Percentiles rank a stretch among this genome's conserved stretches.
Evolutionary conservation across 768 basidiomycete species (phyloP).

Genomic region (Lentinula sp.): DNA sequence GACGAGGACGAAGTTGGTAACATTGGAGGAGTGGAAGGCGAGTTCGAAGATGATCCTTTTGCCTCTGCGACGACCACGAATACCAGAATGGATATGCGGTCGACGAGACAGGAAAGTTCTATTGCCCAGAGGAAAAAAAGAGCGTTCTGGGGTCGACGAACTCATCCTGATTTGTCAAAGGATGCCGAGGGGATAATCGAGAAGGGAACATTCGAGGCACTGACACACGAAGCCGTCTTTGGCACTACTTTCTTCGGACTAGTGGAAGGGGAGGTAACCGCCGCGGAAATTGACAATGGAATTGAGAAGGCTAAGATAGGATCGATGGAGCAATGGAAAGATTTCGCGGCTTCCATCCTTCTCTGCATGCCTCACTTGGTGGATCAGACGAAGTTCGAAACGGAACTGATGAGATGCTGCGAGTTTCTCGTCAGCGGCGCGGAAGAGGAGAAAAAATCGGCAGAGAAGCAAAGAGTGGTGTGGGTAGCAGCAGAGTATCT

Average conservation of each 20-base stretch:
- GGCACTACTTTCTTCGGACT: slow-evolving; percentile 55
- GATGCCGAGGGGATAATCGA: slow-evolving; percentile 33
- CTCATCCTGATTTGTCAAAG: slow-evolving; percentile 65
- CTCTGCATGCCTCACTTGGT: slow-evolving; percentile 55
- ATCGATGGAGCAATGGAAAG: slow-evolving; percentile 42
- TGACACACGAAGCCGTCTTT: slow-evolving; percentile 78
- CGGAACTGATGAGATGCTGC: slow-evolving; percentile 65
- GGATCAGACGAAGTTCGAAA: slow-evolving; percentile 53
- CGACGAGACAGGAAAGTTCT: neutral
- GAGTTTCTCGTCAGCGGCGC: slow-evolving; percentile 59
- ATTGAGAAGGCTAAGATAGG: slow-evolving; percentile 15
- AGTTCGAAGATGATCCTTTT: slow-evolving; percentile 4
- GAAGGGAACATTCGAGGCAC: slow-evolving; percentile 71
- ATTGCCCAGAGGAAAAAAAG: slow-evolving; percentile 45
- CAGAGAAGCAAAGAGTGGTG: slow-evolving; percentile 38
- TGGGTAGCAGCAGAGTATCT: slow-evolving; percentile 70
- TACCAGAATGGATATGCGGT: slow-evolving; percentile 14
- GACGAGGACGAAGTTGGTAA: slow-evolving; percentile 31
- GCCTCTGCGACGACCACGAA: neutral
- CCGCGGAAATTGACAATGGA: slow-evolving; percentile 12
- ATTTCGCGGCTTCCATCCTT: slow-evolving; percentile 56
- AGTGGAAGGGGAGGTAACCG: slow-evolving; percentile 9
- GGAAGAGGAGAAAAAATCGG: slow-evolving; percentile 31
- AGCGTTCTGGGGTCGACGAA: slow-evolving; percentile 71
- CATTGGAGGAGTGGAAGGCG: slow-evolving; percentile 17